Conservation (phyloP, 2,329 filamentous ascomycete species). For the Monosporascus sp. region DNA sequence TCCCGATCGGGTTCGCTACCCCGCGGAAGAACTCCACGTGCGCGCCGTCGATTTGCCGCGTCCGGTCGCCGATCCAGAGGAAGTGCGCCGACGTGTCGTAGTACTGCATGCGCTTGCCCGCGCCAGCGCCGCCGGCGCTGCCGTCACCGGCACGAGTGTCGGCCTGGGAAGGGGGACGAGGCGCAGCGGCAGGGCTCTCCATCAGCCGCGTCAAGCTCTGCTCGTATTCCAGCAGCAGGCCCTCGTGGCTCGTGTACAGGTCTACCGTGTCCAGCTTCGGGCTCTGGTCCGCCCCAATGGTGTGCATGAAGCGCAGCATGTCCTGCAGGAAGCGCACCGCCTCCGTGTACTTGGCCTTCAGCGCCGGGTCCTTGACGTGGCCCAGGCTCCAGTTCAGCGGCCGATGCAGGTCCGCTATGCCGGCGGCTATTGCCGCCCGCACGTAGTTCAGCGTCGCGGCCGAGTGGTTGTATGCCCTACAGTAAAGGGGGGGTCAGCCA, state of each 20-base stretch:
- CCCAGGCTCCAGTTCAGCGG: conserved; percentile 93
- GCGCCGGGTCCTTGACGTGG: conserved; percentile 76
- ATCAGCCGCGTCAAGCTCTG: conserved; percentile 76
- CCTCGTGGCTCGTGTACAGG: conserved; percentile 93
- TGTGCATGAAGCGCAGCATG: conserved; percentile 88
- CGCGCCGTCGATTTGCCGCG: conserved; percentile 83
- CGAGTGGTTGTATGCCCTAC: conserved; percentile 87
- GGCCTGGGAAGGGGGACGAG: not conserved
- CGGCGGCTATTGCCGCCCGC: conserved; percentile 74
- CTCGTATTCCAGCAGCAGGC: conserved; percentile 90
- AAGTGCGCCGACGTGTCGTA: conserved; percentile 96
- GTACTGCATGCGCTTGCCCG: conserved; percentile 54
- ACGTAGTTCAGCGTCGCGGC: conserved; percentile 93
- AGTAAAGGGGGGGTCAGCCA: conserved; percentile 2
- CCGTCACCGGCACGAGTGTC: conserved; percentile 7
- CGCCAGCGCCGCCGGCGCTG: conserved; percentile 18
- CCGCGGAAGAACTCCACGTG: conserved; percentile 98
- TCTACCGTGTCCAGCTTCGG: conserved; percentile 87
- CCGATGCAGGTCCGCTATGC: conserved; percentile 88
- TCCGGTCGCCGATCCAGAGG: conserved; percentile 97
- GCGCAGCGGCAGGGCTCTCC: conserved; percentile 49
- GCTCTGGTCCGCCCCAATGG: conserved; percentile 82
- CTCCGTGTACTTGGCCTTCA: conserved; percentile 79
- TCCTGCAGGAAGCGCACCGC: conserved; percentile 87
- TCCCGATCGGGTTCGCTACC: conserved; percentile 89